Conservation (phyloP, 2,329 filamentous ascomycete genomes). For the Ascochyta rabiei region DNA sequence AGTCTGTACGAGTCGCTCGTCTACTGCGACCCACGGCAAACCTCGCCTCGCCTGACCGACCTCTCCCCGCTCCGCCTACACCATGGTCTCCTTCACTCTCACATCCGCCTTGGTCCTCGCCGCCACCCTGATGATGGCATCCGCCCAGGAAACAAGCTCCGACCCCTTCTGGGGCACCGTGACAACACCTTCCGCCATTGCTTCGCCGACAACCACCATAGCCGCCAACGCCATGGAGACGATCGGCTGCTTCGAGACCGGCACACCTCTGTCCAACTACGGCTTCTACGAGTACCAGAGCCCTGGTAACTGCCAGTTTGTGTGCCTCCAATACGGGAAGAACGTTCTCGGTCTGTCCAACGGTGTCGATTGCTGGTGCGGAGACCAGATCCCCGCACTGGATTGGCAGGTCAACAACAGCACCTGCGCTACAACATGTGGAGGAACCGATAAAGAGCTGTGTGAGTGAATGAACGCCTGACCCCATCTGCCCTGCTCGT, state of each 20-base stretch:
- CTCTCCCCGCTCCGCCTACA: conserved; percentile 16
- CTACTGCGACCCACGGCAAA: conserved; percentile 23
- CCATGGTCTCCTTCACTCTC: conserved; percentile 44
- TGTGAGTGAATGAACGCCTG: conserved; percentile 64
- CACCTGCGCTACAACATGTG: conserved; percentile 70
- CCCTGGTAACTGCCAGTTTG: conserved; percentile 60
- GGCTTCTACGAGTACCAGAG: conserved; percentile 60
- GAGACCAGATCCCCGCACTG: conserved; percentile 67
- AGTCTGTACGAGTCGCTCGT: conserved; percentile 22
- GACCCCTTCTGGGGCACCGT: conserved; percentile 23
- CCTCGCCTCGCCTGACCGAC: conserved; percentile 6
- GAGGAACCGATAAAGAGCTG: conserved; percentile 63
- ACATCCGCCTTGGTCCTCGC: conserved; percentile 41
- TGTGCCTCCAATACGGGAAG: conserved; percentile 56
- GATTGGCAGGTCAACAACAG: conserved; percentile 60
- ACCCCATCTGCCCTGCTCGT: background rate
- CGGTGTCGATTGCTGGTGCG: conserved; percentile 74
- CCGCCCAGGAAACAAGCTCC: conserved; percentile 25
- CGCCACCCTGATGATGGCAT: conserved; percentile 36
- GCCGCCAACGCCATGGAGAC: conserved; percentile 35
- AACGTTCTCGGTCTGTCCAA: conserved; percentile 68
- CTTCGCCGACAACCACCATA: conserved; percentile 40
- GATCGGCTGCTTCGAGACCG: conserved; percentile 60
- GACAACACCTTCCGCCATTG: conserved; percentile 29
- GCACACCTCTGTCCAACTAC: conserved; percentile 55